Evolutionary conservation across 1,284 basidiomycete genomes (phyloP).

Genomic region (Erythrobasidium hasegawianum): DNA sequence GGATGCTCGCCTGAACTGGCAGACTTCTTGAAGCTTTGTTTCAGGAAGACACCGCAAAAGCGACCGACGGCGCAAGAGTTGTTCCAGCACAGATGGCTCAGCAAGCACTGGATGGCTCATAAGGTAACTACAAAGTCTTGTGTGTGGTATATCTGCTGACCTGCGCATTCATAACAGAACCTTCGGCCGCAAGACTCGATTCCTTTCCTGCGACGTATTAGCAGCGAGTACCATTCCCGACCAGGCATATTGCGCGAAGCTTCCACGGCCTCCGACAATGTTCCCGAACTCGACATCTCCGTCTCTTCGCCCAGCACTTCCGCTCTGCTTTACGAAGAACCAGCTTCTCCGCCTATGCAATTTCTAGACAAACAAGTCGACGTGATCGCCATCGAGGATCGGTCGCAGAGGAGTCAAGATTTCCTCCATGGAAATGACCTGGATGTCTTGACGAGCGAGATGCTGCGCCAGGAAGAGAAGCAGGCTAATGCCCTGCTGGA

Average conservation of each 20-base stretch:
- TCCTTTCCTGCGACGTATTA: slow-evolving; percentile 85
- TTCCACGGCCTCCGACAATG: slow-evolving; percentile 14
- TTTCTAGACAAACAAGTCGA: neutral
- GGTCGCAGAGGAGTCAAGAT: neutral
- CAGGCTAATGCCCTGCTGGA: neutral
- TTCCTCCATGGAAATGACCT: slow-evolving; percentile 10
- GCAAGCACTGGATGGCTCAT: slow-evolving; percentile 67
- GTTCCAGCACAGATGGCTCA: slow-evolving; percentile 86
- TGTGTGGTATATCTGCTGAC: too few relatives aligned
- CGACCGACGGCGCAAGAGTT: slow-evolving; percentile 77
- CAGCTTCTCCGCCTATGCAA: neutral
- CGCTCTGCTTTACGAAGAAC: slow-evolving; percentile 10
- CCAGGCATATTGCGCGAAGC: slow-evolving; percentile 4
- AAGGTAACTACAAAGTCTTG: too few relatives aligned
- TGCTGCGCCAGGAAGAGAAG: slow-evolving; percentile 23
- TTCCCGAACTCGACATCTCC: slow-evolving; percentile 27
- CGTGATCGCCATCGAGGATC: slow-evolving; percentile 19
- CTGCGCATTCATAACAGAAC: slow-evolving; percentile 58
- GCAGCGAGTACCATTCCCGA: slow-evolving; percentile 57
- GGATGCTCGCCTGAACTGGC: slow-evolving; percentile 66
- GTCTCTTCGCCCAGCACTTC: slow-evolving; percentile 26
- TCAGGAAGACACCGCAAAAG: slow-evolving; percentile 75
- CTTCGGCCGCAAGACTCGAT: slow-evolving; percentile 86
- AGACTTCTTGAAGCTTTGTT: slow-evolving; percentile 77
- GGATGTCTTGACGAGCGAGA: slow-evolving; percentile 29